A percentile compares a stretch with the other conserved stretches of the same genome.
These are phyloP conservation scores for Erodium moschatum DNA, from an alignment of 441 rosid species.

Conservation along the genomic window DNA sequence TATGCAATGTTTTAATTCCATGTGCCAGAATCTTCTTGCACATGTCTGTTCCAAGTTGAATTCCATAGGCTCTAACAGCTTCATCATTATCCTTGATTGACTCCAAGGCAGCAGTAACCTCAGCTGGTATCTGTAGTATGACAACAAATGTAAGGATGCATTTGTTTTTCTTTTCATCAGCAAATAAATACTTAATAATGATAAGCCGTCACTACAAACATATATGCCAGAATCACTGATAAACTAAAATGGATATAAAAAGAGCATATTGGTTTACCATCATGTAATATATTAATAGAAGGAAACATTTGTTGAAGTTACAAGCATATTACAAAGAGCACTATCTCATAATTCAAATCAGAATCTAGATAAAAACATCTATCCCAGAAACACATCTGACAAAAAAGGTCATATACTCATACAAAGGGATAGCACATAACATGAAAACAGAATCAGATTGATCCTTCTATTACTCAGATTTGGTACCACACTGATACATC, in stretches of 20 bases:
- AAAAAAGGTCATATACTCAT: too few species aligned
- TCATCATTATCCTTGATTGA: constrained; percentile 93
- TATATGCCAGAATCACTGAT: neutral
- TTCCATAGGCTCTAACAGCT: constrained; percentile 79
- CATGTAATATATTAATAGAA: neutral
- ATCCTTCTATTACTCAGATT: neutral
- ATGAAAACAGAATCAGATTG: neutral
- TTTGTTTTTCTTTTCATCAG: neutral
- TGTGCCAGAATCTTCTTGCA: constrained; percentile 80
- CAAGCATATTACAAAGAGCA: neutral
- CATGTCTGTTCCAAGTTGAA: constrained; percentile 93
- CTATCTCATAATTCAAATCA: neutral
- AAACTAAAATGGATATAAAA: too few species aligned
- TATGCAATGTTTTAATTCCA: constrained; percentile 75
- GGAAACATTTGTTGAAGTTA: neutral
- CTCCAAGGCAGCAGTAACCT: constrained; percentile 76
- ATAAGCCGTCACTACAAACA: neutral
- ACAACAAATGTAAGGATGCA: constrained; percentile 11
- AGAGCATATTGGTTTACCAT: too few species aligned
- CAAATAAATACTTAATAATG: neutral
- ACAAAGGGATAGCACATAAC: neutral
- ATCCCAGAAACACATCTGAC: neutral
- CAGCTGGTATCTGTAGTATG: constrained; percentile 59
- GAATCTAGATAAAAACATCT: neutral
- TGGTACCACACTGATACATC: neutral